Conservation (phyloP, 805 yeast genomes). For the Saturnispora serradocipensis region DNA sequence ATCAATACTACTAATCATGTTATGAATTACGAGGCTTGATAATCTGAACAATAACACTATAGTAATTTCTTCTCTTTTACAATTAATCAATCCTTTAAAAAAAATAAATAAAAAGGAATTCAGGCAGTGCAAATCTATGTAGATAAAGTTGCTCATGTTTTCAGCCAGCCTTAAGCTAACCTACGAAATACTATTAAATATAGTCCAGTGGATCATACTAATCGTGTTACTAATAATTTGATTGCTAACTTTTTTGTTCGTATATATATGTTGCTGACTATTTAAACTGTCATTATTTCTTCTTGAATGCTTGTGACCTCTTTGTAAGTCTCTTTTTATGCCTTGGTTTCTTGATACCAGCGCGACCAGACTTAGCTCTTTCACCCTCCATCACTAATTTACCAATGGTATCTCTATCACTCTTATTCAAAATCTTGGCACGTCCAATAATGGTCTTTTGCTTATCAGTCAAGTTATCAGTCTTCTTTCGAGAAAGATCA, state of each 20-base stretch:
- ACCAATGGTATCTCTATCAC: conserved; percentile 67
- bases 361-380: conserved; percentile 62
- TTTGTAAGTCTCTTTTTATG: conserved; percentile 41
- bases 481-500: conserved; percentile 13
- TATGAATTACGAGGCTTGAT: not conserved
- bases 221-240: no score
- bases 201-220: not conserved
- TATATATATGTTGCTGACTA: not conserved
- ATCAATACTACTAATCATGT: not conserved
- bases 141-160: not conserved
- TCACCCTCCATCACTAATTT: conserved; percentile 57
- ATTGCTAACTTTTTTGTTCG: not conserved
- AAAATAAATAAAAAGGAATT: not conserved
- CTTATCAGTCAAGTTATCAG: conserved; percentile 40
- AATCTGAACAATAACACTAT: not conserved
- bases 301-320: conserved; percentile 34
- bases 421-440: conserved; percentile 69
- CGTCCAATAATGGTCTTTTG: conserved; percentile 76
- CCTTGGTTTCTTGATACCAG: conserved; percentile 56
- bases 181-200: no score
- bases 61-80: not conserved
- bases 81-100: not conserved
- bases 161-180: no score
- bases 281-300: not conserved
- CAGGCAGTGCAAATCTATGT: not conserved